A percentile compares a stretch with the other conserved stretches of the same genome.
phyloP scores from a whole-genome alignment of 1,284 basidiomycete genomes.

The Ceratobasidium sp. region DNA sequence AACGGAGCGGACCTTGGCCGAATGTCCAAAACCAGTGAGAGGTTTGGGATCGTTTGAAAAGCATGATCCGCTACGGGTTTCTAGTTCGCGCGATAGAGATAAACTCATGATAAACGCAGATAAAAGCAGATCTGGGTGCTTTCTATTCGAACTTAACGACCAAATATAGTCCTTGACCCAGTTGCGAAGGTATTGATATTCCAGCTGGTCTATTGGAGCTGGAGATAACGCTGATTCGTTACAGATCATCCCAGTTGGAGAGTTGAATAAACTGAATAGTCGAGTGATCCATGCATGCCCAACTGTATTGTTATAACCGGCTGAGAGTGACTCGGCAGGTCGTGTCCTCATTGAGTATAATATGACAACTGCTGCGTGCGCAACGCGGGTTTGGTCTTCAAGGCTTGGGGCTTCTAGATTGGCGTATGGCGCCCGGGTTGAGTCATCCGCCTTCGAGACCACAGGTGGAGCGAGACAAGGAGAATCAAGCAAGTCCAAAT shows the following conservation, averaged over 20 bases:
- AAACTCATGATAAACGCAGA: constrained; percentile 15
- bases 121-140: background rate
- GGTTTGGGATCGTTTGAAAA: background rate
- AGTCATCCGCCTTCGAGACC: background rate
- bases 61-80: background rate
- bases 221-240: background rate
- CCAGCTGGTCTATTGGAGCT: background rate
- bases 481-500: background rate
- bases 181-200: background rate
- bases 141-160: background rate
- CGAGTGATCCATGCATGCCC: constrained; percentile 1
- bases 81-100: constrained; percentile 7
- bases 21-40: background rate
- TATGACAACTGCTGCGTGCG: background rate
- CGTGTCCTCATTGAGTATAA: background rate
- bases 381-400: background rate
- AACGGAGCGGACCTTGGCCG: background rate
- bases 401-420: background rate
- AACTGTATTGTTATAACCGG: background rate
- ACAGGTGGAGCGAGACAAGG: background rate
- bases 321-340: background rate
- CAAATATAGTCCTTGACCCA: constrained; percentile 1
- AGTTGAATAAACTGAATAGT: background rate
- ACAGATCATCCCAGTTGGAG: constrained; percentile 4
- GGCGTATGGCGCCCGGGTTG: background rate